Conservation (phyloP, 257 asterid species). For the Vinca minor region DNA sequence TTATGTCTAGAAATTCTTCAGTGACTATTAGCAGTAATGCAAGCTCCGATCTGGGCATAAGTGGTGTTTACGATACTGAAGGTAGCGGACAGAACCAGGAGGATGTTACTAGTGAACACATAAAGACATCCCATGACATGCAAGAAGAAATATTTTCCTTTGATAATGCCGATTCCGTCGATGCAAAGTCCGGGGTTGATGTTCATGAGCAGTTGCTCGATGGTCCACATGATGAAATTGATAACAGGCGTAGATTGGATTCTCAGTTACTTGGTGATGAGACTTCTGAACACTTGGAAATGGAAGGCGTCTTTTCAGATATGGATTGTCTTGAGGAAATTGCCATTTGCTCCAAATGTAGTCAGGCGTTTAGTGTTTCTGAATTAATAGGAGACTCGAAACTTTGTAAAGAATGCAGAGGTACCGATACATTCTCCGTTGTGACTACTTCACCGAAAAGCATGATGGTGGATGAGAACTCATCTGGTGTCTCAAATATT, state of each 20-base stretch:
- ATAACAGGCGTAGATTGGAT: constrained; percentile 20
- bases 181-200: constrained; percentile 29
- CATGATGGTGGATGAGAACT: constrained; percentile 20
- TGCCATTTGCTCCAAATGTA: constrained; percentile 55
- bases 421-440: constrained; percentile 31
- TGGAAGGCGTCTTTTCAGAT: constrained; percentile 18
- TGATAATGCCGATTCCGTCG: constrained; percentile 45
- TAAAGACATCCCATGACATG: constrained; percentile 29
- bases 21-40: constrained; percentile 83
- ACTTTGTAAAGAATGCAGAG: constrained; percentile 53
- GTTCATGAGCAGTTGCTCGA: constrained; percentile 25
- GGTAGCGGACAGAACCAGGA: constrained; percentile 62
- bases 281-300: constrained; percentile 28
- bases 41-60: constrained; percentile 64
- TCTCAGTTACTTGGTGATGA: constrained; percentile 28
- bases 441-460: constrained; percentile 15
- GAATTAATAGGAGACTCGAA: constrained; percentile 35
- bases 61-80: constrained; percentile 60
- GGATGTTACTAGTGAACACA: constrained; percentile 37
- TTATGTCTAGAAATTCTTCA: constrained; percentile 68
- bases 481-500: constrained; percentile 25
- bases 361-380: constrained; percentile 26
- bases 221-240: constrained; percentile 24
- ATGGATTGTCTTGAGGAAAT: constrained; percentile 26
- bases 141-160: constrained; percentile 59